Conservation (phyloP, 345 rosid genomes). For the Stellera chamaejasme region DNA sequence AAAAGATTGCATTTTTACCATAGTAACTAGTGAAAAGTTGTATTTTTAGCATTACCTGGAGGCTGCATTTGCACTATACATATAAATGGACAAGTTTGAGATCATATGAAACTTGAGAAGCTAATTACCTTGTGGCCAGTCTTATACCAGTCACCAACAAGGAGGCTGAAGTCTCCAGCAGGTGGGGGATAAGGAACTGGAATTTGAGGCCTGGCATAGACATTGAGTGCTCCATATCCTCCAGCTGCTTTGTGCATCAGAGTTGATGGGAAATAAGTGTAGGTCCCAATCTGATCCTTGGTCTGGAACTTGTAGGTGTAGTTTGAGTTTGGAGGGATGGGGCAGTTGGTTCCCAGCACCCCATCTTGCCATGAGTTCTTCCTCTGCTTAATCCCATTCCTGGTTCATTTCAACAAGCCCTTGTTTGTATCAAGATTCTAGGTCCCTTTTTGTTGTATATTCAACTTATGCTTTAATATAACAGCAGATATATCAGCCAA, state of each 20-base stretch:
- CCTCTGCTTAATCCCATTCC: conserved; percentile 92
- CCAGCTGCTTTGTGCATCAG: conserved; percentile 81
- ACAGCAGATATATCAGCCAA: too few species aligned
- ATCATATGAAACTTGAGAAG: not conserved
- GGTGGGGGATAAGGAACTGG: conserved; percentile 71
- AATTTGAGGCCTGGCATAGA: conserved; percentile 56
- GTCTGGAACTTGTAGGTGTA: conserved; percentile 77
- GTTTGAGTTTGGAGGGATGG: conserved; percentile 74
- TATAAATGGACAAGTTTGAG: too few species aligned
- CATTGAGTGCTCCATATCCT: conserved; percentile 65
- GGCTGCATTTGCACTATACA: too few species aligned
- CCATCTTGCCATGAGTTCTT: conserved; percentile 93
- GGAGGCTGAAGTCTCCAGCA: conserved; percentile 60
- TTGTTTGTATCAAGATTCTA: too few species aligned
- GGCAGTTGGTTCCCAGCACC: conserved; percentile 77
- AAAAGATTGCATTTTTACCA: too few species aligned
- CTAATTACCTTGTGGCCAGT: conserved; percentile 58
- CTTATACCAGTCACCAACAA: conserved; percentile 83
- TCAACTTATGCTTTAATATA: too few species aligned
- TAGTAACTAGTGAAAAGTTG: too few species aligned
- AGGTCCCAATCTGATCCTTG: conserved; percentile 91
- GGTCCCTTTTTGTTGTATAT: too few species aligned
- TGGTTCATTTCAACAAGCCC: conserved; percentile 8
- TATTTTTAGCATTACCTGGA: too few species aligned
- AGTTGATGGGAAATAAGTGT: conserved; percentile 72